Evolutionary conservation across 139 green algal genomes (phyloP).

Genomic region (Chlamydomonas sp.): DNA sequence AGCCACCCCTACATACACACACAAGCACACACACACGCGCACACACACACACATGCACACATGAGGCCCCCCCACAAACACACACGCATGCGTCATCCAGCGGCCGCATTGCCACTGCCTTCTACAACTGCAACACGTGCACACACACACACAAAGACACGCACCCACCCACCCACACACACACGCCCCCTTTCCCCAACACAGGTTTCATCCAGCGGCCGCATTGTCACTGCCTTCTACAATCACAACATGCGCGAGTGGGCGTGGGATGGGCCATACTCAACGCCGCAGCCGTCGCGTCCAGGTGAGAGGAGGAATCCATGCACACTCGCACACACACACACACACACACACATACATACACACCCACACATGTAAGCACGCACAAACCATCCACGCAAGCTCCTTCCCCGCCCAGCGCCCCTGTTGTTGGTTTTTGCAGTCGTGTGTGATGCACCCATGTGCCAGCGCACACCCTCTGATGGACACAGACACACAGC

Average conservation of each 20-base stretch:
- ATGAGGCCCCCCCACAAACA: not conserved
- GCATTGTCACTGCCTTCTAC: conserved; percentile 8
- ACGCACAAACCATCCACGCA: no score
- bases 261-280: not conserved
- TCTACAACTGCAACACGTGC: conserved; percentile 10
- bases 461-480: no score
- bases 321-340: no score
- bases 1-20: no score
- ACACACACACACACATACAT: no score
- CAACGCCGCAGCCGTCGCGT: conserved; percentile 4
- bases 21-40: not conserved
- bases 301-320: conserved; percentile 14
- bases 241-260: conserved; percentile 18
- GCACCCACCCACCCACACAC: not conserved
- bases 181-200: not conserved
- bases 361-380: no score
- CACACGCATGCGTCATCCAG: not conserved
- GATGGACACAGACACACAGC: no score
- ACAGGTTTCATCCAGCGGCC: not conserved
- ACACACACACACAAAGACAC: not conserved
- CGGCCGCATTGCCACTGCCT: not conserved
- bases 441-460: no score
- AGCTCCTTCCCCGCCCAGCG: no score
- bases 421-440: no score
- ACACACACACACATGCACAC: not conserved